Evolutionary conservation across 164 flowering plant genomes (phyloP), one percentile per base, ranked within the genome.

Genomic region (Stephania yunnanensis): DNA sequence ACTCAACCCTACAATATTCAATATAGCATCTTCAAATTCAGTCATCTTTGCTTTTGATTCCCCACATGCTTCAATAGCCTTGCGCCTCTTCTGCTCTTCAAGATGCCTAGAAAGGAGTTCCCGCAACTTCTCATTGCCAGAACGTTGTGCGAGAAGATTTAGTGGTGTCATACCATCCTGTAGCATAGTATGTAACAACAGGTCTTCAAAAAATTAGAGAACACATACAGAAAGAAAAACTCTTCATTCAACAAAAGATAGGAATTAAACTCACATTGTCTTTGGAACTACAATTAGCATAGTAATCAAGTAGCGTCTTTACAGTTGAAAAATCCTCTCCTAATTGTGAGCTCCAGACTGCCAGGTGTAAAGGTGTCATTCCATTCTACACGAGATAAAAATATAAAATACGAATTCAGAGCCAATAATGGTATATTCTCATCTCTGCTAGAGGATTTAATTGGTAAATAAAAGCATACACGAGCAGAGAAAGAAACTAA

Each of bases 351-450:
- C 86, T 80, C 99, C 99, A 96, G 48, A 92, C 97, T 75, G 99
- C 95, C 75, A 96, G 92, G 82, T 96, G 99, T 82, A 94, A 81
- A 48, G 99, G 97, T n/a, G 99, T 91, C 99, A 96, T 96, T 53
- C 98, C 99, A 81, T 96, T 96, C 99, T 96, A 89, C 81, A 79
- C 4, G 55, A 9, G 36, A 74, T 2, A 68, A 58, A 70, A 46
- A 73, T 9, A 36, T 29, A 70, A 72, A 73, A 22, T 42, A 67
- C 12, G 52, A 9, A 55, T 55, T 69, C 12, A 68, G 53, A 68
- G 42, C 31, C 25, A 11, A 20, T 20, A 25, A 44, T 73, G 29
- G 19, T 48, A 22, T 9, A 25, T 15, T 66, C 53, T 50, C 13
- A 10, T 30, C 50, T 53, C 19, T 13, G 45, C 63, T 69, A 50